Evolutionary conservation across 148 eudicot species (phyloP).

Genomic region (Dysphania ambrosioides): DNA sequence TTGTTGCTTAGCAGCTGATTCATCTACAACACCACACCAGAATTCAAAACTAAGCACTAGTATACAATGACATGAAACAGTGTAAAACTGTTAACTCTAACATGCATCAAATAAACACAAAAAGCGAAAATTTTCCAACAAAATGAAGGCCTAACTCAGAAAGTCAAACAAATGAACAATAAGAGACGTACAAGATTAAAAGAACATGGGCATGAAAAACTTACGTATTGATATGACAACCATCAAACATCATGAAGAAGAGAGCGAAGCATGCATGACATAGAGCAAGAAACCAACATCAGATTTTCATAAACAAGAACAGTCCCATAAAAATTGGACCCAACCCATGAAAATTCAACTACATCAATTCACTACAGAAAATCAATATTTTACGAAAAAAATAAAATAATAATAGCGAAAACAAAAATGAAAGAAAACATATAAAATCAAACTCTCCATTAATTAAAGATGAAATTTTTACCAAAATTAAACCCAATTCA

Average conservation of each 20-base stretch:
- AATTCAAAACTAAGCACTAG: background rate
- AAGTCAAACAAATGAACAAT: constrained; percentile 1
- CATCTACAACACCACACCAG: constrained; percentile 6
- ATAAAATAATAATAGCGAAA: too few relatives aligned
- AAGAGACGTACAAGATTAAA: background rate
- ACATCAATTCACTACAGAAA: background rate
- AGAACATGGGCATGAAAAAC: background rate
- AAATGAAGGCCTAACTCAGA: background rate
- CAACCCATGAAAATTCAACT: background rate
- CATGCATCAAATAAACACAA: background rate
- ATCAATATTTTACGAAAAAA: too few relatives aligned
- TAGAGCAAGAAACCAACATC: background rate
- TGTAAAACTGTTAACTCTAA: background rate
- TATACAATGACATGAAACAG: background rate
- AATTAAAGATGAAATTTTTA: background rate
- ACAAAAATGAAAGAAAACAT: background rate
- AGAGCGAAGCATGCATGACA: constrained; percentile 8
- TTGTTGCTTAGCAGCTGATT: constrained; percentile 15
- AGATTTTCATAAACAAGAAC: background rate
- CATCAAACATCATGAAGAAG: constrained; percentile 7
- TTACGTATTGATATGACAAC: background rate
- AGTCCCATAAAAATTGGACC: background rate
- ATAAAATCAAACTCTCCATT: background rate
- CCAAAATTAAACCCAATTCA: constrained; percentile 1
- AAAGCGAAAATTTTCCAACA: background rate